Evolutionary conservation across 371 early-diverging fungal genomes (phyloP), one percentile per base, ranked within the genome.

Genomic region (Paraphysoderma sedebokerense): DNA sequence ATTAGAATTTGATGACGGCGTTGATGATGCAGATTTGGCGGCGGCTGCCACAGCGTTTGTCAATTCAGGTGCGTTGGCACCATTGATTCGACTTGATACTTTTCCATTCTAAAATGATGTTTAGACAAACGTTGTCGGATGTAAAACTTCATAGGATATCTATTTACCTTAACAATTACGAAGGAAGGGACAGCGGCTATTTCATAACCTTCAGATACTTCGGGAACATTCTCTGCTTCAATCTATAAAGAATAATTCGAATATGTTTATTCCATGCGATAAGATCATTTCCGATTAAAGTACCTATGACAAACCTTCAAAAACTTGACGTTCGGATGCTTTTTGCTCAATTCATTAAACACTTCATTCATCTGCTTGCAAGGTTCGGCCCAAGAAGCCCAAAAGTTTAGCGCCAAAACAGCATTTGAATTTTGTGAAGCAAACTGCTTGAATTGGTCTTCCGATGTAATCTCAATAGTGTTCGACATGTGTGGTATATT

Each of bases 161-260:
- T 26, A 15, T 36, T 39, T 68, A 82, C 85, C 77, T 80, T 77
- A 40, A 89, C 53, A 34, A 96, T 52, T 15, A 91, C 61, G 60
- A 92, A 86, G 7, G 87, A 78, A 13, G 96, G 96, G 0, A 96
- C 96, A 2, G 92, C 79, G 13, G 77, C 77, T 55, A 95, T 82
- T 53, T 90, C 92, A 51, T 74, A 82, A 13, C 66, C 57, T 55
- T 87, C 90, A 26, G 91, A 85, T 32, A 87, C 68, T 39, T 90
- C 91, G 9, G 85, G 77, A 49, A 82, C 80, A 54, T 81, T 70
- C 60, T 95, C 96, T 8, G 96, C 95, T 58, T 92, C 92, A 45
- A 87, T 70, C 81, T 82, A 52, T 30, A 44, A 23, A 8, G n/a
- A 45, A 34, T 22, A 12, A 24, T 5, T 2, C 37, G n/a, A 20